Conservation (phyloP, 1,284 basidiomycete genomes). For the Athelia psychrophila region DNA sequence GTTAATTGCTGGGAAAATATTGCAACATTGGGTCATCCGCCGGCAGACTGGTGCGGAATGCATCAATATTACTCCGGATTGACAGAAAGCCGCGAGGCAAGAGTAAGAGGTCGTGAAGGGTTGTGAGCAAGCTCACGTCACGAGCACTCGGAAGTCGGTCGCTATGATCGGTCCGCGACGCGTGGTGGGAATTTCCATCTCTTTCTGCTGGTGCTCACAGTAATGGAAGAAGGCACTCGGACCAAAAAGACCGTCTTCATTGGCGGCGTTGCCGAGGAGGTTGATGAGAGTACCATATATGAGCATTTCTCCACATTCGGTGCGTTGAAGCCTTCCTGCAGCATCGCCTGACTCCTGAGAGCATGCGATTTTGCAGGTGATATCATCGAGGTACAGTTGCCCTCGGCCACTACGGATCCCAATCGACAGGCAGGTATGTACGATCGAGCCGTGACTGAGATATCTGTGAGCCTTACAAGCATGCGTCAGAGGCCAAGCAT, state of each 20-base stretch:
- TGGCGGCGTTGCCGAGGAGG: constrained; percentile 73
- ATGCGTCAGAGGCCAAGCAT: constrained; percentile 61
- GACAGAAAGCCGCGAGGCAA: no score
- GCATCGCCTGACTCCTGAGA: constrained; percentile 2
- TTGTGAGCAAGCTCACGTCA: no score
- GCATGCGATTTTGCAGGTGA: constrained; percentile 50
- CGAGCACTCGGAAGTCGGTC: no score
- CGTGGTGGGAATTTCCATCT: no score
- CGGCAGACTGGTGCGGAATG: no score
- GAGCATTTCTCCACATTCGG: constrained; percentile 78
- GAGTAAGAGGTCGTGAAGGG: no score
- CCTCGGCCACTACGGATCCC: constrained; percentile 62
- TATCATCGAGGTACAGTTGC: constrained; percentile 78
- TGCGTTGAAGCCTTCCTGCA: constrained; percentile 28
- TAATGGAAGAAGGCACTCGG: constrained; percentile 79
- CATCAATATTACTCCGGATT: no score
- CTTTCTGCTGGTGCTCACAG: no score
- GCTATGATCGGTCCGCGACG: no score
- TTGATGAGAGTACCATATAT: constrained; percentile 66
- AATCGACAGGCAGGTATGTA: constrained; percentile 47
- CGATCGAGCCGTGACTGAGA: constrained; percentile 5
- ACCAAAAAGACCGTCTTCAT: constrained; percentile 79
- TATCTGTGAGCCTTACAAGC: constrained; percentile 9
- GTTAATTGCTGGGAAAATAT: no score
- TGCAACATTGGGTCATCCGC: no score